Conservation (phyloP, 129 eudicot species). For the Tagetes patula region DNA sequence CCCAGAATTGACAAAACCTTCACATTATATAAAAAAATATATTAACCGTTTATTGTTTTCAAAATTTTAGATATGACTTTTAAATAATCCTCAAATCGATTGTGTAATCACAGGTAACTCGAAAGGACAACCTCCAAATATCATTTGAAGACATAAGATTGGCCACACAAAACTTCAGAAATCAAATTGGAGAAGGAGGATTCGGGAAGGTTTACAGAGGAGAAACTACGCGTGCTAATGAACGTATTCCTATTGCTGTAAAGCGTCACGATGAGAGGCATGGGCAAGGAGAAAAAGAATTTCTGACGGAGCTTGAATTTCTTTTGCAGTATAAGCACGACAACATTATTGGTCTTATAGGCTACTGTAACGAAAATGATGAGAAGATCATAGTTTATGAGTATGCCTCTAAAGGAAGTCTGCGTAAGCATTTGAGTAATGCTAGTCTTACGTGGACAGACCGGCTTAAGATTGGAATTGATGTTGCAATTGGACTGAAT, state of each 20-base stretch:
- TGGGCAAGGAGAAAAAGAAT: not conserved
- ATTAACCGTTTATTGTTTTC: too few species aligned
- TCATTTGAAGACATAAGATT: not conserved
- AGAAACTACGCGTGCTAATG: not conserved
- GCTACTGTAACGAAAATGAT: not conserved
- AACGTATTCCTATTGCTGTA: not conserved
- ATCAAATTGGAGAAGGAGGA: not conserved
- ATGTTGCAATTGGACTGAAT: not conserved
- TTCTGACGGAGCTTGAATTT: not conserved
- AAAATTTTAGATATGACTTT: not conserved
- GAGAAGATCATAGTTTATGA: not conserved
- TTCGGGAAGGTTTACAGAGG: not conserved
- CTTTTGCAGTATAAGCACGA: conserved; percentile 1
- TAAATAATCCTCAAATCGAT: not conserved
- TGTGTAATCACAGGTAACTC: not conserved
- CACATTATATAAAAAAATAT: too few species aligned
- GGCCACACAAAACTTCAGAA: not conserved
- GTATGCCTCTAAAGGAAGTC: conserved; percentile 3
- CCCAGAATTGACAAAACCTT: too few species aligned
- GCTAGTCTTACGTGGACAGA: not conserved
- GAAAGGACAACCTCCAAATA: not conserved
- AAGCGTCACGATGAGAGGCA: not conserved
- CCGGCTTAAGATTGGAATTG: not conserved
- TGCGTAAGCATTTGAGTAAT: not conserved
- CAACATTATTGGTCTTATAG: not conserved